These are phyloP conservation scores for Fusarium mundagurra DNA, from an alignment of 2,329 filamentous ascomycete genomes.

Conservation along the genomic window DNA sequence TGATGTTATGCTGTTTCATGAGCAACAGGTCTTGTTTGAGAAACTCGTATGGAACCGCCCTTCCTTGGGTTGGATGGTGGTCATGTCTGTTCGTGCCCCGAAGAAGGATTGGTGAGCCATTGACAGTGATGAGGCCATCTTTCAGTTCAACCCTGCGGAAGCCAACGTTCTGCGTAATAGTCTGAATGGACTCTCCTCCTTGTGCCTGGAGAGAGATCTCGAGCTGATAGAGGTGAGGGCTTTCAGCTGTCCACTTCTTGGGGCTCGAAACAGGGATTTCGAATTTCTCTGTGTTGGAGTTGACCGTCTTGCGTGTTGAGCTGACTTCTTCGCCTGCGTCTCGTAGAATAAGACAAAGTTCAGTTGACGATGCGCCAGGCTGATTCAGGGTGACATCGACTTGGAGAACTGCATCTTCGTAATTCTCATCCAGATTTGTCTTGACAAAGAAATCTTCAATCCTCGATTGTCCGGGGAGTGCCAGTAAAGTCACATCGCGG, in stretches of 20 bases:
- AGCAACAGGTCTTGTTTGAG: constrained; percentile 4
- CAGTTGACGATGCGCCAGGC: rapidly evolving
- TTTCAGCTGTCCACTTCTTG: constrained; percentile 9
- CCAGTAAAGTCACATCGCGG: constrained; percentile 4
- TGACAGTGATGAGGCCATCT: neutral
- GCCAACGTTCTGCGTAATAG: neutral
- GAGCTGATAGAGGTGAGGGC: neutral
- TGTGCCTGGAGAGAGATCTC: neutral
- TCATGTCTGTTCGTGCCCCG: constrained; percentile 13
- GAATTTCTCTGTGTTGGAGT: rapidly evolving
- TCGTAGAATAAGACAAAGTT: neutral
- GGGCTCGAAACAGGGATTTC: neutral
- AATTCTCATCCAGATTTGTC: neutral
- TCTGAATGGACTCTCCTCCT: neutral
- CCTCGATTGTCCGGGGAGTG: neutral
- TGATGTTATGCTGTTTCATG: constrained; percentile 22
- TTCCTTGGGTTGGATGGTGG: neutral
- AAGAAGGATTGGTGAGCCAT: neutral
- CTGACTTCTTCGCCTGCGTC: neutral
- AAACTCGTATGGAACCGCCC: constrained; percentile 8
- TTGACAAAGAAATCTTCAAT: constrained; percentile 15
- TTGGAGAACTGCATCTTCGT: neutral
- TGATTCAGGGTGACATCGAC: neutral
- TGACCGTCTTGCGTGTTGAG: neutral
- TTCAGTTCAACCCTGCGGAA: constrained; percentile 10